Evolutionary conservation across 352 stramenopile genomes (phyloP), one percentile per base, ranked within the genome.

Genomic region (Phytophthora hibernalis): DNA sequence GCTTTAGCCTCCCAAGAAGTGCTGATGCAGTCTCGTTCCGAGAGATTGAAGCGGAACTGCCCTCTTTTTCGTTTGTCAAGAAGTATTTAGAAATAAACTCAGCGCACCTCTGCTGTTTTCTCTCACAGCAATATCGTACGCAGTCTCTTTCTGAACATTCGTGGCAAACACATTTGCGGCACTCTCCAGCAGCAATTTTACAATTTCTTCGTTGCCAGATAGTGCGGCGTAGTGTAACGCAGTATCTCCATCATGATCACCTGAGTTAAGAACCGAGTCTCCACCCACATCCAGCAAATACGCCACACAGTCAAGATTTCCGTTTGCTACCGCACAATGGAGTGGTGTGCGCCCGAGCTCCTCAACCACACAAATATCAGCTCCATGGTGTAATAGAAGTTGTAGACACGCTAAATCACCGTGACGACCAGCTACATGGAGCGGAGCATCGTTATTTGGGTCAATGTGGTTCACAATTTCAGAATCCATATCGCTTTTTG

Each of bases 381-480:
- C 88, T 9, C 86, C 88, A 33, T 94, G 88, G 22, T 93, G 86
- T 20, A 94, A 62, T 18, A 96, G 64, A 8, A 92, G 60, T 53
- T 95, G 74, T 10, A 96, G 67, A 38, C 84, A 95, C 26, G 75
- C 74, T 12, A 94, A 65, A 26, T 95, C 88, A 16, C 88, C 88
- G 16, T 87, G 77, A 1, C 82, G 62, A 4, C 83, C 84, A 18
- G 88, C 86, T 21, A 96, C 85, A 49, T 96, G 88, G 9, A 96
- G 77, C 8, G 88, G 88, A 1, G 88, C 86, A 42, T 96, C 83
- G 28, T 90, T 95, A 37, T 82, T 83, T 8, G 83, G 80, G 56
- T 95, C 84, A 45, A 95, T 92, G 59, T 96, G 86, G 51, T 94
- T 96, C 6, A 95, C 88, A 40, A 96, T 95, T 59, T 93, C 86